Evolutionary conservation across 169 alveolate genomes (phyloP).

Genomic region (Eimeria mitis): DNA sequence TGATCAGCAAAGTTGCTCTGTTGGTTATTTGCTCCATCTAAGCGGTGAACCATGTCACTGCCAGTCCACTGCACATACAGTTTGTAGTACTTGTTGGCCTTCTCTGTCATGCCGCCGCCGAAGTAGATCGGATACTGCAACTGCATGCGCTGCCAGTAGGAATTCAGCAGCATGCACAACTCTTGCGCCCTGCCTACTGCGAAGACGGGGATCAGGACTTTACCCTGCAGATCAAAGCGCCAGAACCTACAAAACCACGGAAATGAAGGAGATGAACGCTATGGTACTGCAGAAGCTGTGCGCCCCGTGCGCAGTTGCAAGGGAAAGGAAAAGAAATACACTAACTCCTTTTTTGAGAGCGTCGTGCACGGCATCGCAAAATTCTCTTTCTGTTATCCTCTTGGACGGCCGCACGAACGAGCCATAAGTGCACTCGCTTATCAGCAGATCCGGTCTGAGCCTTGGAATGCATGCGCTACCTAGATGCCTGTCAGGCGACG

Average conservation of each 20-base stretch:
- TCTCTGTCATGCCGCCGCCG: constrained; percentile 99
- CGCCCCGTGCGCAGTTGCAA: neutral
- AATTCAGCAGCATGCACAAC: constrained; percentile 97
- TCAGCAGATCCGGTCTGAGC: constrained; percentile 95
- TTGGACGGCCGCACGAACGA: constrained; percentile 97
- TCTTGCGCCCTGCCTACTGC: constrained; percentile 99
- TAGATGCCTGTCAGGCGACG: constrained; percentile 94
- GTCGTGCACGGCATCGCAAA: constrained; percentile 95
- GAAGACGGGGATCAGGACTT: constrained; percentile 99
- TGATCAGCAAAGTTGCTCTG: constrained; percentile 45
- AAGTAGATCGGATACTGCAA: constrained; percentile 97
- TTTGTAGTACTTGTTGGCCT: constrained; percentile 97
- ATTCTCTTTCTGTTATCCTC: constrained; percentile 98
- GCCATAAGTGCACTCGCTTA: constrained; percentile 98
- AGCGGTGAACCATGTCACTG: constrained; percentile 55
- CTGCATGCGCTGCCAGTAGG: constrained; percentile 98
- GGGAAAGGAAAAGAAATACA: neutral
- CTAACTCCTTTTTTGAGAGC: constrained; percentile 88
- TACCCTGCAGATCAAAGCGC: constrained; percentile 9
- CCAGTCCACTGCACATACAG: constrained; percentile 94
- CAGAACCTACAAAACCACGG: neutral
- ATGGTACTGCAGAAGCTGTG: neutral
- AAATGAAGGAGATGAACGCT: neutral
- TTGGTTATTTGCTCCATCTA: constrained; percentile 23
- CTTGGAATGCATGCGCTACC: constrained; percentile 89